Percentiles rank a stretch among this genome's conserved stretches.
Evolutionary conservation across 192 early-diverging fungal species (phyloP).

Genomic region (Kappamyces sp.): DNA sequence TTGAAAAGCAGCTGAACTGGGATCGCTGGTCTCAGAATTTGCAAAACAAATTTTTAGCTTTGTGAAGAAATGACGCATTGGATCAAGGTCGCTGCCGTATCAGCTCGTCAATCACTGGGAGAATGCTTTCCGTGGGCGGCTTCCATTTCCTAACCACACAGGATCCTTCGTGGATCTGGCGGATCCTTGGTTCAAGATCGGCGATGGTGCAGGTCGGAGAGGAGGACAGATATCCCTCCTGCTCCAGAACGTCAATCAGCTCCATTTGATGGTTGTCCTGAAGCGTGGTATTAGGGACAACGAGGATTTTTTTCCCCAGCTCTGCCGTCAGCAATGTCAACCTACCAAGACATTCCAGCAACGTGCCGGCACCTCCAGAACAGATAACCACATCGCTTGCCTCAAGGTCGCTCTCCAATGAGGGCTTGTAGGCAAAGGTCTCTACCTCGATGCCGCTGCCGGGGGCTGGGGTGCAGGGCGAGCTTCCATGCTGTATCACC

Average conservation of each 20-base stretch:
- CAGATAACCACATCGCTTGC: slow-evolving; percentile 72
- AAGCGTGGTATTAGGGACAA: slow-evolving; percentile 71
- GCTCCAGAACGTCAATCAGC: slow-evolving; percentile 64
- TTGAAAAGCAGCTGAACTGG: too few relatives aligned
- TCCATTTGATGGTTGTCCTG: slow-evolving; percentile 88
- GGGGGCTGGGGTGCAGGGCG: slow-evolving; percentile 2
- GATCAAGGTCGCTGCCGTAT: too few relatives aligned
- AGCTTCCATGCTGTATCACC: slow-evolving; percentile 62
- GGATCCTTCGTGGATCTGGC: too few relatives aligned
- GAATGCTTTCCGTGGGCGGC: too few relatives aligned
- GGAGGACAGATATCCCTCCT: slow-evolving; percentile 38
- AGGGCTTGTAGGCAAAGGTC: slow-evolving; percentile 54
- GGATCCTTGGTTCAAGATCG: too few relatives aligned
- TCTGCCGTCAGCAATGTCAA: slow-evolving; percentile 12
- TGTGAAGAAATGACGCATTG: too few relatives aligned
- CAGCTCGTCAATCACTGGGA: too few relatives aligned
- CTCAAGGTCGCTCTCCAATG: slow-evolving; percentile 48
- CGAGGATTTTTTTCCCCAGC: slow-evolving; percentile 57
- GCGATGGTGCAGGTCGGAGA: too few relatives aligned
- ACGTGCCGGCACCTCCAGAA: slow-evolving; percentile 83
- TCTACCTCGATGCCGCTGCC: neutral
- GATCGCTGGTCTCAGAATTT: too few relatives aligned
- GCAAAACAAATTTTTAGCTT: too few relatives aligned
- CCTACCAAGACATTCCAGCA: slow-evolving; percentile 56
- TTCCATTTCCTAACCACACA: too few relatives aligned